Evolutionary conservation across 2,329 filamentous ascomycete genomes (phyloP), one percentile per base, ranked within the genome.

Genomic region (Ascochyta lentis): DNA sequence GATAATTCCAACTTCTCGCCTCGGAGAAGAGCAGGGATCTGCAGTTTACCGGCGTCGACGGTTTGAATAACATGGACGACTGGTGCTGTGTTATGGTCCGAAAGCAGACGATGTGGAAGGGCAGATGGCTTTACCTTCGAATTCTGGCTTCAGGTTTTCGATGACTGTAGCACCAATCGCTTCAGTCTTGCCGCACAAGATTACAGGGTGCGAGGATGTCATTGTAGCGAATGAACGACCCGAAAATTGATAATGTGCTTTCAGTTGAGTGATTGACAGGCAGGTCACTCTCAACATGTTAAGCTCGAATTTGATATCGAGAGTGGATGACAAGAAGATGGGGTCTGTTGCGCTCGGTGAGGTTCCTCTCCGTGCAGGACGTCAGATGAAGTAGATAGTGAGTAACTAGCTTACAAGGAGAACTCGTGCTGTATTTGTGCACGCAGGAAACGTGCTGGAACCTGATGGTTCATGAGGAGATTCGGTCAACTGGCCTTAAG

Each of bases 121-220:
- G 9, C 1, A 9, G 23, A 16, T 34, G 35, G 15, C 0, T 13
- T 9, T 38, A 59, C 57, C 57, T 54, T 59, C 53, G 12, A 49
- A 41, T 19, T 57, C 57, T 2, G 57, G 57, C 27, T 56, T 52
- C 19, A 59, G 24, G 23, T 34, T 26, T 16, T 47, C 44, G 4
- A 53, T 57, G 16, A 57, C 57, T 15, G 15, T 39, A 13, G 52
- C 45, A 29, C 34, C 57, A 13, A 57, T 54, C 22, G 41, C 38
- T 37, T 56, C 53, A 10, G 48, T 57, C 26, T 47, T 59, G 9
- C 57, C 53, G 31, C 57, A 59, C 1, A 59, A 29, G 6, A 59
- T 40, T 10, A 59, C 49, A 6, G 53, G 57, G 16, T 47, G 49
- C 6, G 49, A 29, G 8, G 8, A 16, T 16, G 37, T n/a, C 49